Evolutionary conservation across 1,284 basidiomycete species (phyloP).

Genomic region (Malassezia nana): DNA sequence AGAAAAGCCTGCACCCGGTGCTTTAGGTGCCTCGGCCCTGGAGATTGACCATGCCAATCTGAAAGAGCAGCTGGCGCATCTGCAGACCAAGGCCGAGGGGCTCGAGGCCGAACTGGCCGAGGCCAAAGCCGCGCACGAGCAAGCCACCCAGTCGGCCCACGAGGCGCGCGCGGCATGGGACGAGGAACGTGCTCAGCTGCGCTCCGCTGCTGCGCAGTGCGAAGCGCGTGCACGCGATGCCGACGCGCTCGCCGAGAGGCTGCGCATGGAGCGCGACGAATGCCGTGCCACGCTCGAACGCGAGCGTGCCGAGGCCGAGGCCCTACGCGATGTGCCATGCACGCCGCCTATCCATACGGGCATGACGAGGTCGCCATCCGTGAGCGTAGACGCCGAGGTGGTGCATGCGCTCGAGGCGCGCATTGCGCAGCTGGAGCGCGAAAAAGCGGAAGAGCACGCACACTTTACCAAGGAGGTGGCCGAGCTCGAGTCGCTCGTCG

Average conservation of each 20-base stretch:
- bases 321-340: constrained; percentile 57
- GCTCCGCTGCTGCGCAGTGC: constrained; percentile 57
- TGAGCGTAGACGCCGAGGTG: constrained; percentile 49
- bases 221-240: constrained; percentile 52
- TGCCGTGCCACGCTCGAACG: constrained; percentile 78
- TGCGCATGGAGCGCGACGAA: constrained; percentile 77
- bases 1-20: neutral
- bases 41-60: constrained; percentile 89
- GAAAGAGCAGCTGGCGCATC: constrained; percentile 72
- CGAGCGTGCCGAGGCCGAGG: constrained; percentile 82
- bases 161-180: constrained; percentile 63
- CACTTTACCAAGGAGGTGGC: constrained; percentile 32
- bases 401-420: constrained; percentile 33
- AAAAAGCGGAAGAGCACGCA: constrained; percentile 32
- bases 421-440: constrained; percentile 37
- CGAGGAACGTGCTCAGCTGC: constrained; percentile 57
- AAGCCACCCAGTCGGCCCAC: neutral
- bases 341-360: constrained; percentile 50
- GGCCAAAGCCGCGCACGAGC: constrained; percentile 36
- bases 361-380: constrained; percentile 25
- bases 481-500: constrained; percentile 36
- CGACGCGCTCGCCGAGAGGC: constrained; percentile 45
- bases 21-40: constrained; percentile 54
- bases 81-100: constrained; percentile 63
- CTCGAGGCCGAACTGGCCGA: constrained; percentile 82